Conservation (phyloP, 2,329 filamentous ascomycete species). For the Exophiala mesophila region DNA sequence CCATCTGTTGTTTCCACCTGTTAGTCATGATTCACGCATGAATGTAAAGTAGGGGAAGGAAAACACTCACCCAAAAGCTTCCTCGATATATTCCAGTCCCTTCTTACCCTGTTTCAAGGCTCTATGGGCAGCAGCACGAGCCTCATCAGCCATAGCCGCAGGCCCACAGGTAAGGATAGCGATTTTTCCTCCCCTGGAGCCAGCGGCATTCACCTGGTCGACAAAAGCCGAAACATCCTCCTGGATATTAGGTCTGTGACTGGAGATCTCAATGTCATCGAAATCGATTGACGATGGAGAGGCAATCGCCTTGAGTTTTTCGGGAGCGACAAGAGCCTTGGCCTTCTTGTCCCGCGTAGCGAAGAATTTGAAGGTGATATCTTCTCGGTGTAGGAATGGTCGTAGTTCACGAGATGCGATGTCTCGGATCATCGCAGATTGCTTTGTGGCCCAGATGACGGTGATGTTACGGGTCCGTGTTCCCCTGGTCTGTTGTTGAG, state of each 20-base stretch:
- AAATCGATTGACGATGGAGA: background rate
- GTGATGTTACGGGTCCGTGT: constrained; percentile 30
- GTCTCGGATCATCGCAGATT: constrained; percentile 30
- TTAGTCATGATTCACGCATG: no score
- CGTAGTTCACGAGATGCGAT: constrained; percentile 29
- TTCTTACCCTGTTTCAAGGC: constrained; percentile 32
- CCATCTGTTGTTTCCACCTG: no score
- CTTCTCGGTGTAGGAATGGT: constrained; percentile 26
- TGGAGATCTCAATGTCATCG: constrained; percentile 27
- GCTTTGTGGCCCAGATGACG: constrained; percentile 34
- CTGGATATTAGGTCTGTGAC: constrained; percentile 37
- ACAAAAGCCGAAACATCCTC: constrained; percentile 33
- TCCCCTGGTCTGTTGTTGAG: constrained; percentile 2
- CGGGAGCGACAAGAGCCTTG: no score
- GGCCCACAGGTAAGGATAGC: constrained; percentile 45
- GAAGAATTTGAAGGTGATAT: constrained; percentile 33
- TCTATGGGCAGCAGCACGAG: constrained; percentile 36
- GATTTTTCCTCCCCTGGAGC: constrained; percentile 27
- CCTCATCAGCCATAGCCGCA: constrained; percentile 42
- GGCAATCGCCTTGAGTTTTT: background rate
- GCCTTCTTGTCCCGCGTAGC: constrained; percentile 38
- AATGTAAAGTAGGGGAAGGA: no score
- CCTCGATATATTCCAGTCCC: constrained; percentile 43
- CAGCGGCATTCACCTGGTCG: constrained; percentile 28
- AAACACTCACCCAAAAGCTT: constrained; percentile 38